A percentile compares a stretch with the other conserved stretches of the same genome.
These are phyloP conservation scores for Chrysoporthe puriensis DNA, from an alignment of 2,329 filamentous ascomycete species.

Conservation along the genomic window DNA sequence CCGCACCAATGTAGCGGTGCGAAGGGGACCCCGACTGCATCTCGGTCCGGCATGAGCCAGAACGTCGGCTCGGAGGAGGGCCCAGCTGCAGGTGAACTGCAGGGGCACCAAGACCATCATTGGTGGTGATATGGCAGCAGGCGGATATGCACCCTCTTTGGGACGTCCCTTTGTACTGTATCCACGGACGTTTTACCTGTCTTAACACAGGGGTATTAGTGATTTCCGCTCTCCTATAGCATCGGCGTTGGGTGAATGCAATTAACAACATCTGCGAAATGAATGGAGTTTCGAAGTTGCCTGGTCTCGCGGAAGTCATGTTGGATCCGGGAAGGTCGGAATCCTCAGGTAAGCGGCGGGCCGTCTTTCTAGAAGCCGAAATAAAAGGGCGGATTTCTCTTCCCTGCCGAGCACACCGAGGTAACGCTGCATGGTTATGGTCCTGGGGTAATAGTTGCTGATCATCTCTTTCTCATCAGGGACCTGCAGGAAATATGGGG, in stretches of 20 bases:
- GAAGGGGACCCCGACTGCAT: neutral
- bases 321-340: neutral
- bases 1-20: neutral
- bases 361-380: neutral
- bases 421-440: neutral
- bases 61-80: neutral
- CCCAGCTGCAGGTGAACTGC: neutral
- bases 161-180: neutral
- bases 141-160: neutral
- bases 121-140: neutral
- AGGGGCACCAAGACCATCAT: neutral
- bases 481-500: neutral
- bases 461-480: neutral
- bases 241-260: constrained; percentile 2
- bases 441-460: neutral
- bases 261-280: neutral
- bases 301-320: neutral
- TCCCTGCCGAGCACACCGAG: neutral
- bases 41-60: neutral
- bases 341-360: too few relatives aligned
- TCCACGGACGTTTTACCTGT: neutral
- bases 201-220: neutral
- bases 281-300: neutral
- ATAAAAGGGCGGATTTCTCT: neutral
- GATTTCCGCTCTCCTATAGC: neutral